phyloP scores from a whole-genome alignment of 2,329 filamentous ascomycete genomes.

The Xylaria sp. region DNA sequence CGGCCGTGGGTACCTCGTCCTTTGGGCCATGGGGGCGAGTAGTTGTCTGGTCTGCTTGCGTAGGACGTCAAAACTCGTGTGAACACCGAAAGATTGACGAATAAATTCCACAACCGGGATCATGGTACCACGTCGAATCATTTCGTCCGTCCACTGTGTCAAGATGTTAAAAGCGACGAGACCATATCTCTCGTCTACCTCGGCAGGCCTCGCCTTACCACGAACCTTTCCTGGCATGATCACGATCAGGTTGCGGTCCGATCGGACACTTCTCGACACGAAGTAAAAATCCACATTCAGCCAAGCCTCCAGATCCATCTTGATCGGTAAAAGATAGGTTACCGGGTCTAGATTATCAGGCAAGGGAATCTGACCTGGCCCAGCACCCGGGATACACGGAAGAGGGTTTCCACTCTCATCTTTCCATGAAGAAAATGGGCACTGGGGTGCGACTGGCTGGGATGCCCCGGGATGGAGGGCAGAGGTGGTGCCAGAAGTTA shows the following conservation, averaged over 20 bases:
- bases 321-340: background rate
- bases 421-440: too few relatives aligned
- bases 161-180: constrained; percentile 1
- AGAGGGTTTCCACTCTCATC: background rate
- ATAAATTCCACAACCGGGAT: background rate
- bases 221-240: background rate
- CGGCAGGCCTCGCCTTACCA: background rate
- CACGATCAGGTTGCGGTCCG: background rate
- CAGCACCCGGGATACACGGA: background rate
- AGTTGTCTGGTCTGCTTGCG: background rate
- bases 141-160: background rate
- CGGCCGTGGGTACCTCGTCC: background rate
- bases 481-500: too few relatives aligned
- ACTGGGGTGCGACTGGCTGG: too few relatives aligned
- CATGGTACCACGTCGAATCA: background rate
- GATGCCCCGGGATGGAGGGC: too few relatives aligned
- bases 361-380: constrained; percentile 9
- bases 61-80: too few relatives aligned
- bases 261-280: background rate
- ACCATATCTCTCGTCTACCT: background rate
- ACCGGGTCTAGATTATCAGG: constrained; percentile 5
- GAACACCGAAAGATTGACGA: background rate
- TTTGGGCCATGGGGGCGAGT: background rate
- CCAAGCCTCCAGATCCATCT: constrained; percentile 4
- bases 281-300: background rate